These are phyloP conservation scores for Actinomortierella ambigua DNA, from an alignment of 371 early-diverging fungal genomes.

Conservation along the genomic window DNA sequence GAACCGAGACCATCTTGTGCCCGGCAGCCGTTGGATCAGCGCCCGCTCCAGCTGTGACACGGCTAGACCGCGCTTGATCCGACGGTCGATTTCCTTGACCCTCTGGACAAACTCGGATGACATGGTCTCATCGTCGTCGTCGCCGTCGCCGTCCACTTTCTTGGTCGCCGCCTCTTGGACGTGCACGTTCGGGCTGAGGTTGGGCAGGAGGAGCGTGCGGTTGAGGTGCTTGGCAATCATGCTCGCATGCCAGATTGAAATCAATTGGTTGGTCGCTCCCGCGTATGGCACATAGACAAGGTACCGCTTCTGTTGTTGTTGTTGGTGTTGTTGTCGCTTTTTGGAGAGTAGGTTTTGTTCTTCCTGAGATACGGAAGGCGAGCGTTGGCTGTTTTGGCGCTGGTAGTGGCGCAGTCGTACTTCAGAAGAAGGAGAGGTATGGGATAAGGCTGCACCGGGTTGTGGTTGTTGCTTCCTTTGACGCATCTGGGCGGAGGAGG, in stretches of 20 bases:
- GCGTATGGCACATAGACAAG: conserved; percentile 40
- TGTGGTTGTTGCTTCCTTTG: no score
- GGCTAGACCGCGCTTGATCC: no score
- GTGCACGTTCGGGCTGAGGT: conserved; percentile 47
- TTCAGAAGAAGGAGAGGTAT: background rate
- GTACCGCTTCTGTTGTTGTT: conserved; percentile 11
- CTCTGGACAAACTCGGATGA: no score
- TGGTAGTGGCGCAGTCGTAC: background rate
- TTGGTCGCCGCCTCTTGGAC: conserved; percentile 8
- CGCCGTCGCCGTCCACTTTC: background rate
- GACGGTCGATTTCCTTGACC: no score
- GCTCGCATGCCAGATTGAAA: conserved; percentile 44
- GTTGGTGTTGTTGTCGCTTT: background rate
- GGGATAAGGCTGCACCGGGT: no score
- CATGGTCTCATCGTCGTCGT: conserved; percentile 1
- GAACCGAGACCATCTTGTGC: conserved; percentile 36
- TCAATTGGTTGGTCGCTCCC: conserved; percentile 36
- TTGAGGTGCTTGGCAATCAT: conserved; percentile 58
- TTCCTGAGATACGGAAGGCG: background rate
- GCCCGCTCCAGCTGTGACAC: no score
- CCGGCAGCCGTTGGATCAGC: conserved; percentile 1
- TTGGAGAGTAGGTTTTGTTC: background rate
- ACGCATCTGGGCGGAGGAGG: no score
- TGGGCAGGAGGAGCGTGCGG: conserved; percentile 58
- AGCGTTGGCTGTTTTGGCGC: background rate